These are phyloP conservation scores for Cephalotrichum gorgonifer DNA, from an alignment of 2,329 filamentous ascomycete genomes.

Conservation along the genomic window DNA sequence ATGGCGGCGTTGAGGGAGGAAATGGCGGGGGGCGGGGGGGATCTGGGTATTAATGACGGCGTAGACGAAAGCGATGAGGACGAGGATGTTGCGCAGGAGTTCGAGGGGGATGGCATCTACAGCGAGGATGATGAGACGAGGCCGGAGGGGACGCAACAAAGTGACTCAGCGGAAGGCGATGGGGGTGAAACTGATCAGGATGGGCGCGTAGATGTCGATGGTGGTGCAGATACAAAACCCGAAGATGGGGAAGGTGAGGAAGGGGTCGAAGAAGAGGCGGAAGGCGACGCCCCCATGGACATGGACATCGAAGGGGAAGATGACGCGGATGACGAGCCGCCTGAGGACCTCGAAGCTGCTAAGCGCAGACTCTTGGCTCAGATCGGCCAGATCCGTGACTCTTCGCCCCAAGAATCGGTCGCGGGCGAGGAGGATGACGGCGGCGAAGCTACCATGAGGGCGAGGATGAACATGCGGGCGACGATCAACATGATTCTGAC, in stretches of 20 bases:
- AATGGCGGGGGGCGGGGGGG: conserved; percentile 23
- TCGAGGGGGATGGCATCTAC: conserved; percentile 14
- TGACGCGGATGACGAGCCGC: conserved; percentile 13
- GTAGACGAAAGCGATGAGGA: conserved; percentile 33
- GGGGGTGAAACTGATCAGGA: background rate
- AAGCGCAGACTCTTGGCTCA: conserved; percentile 36
- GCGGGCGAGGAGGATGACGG: conserved; percentile 16
- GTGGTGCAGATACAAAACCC: background rate
- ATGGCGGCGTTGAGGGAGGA: conserved; percentile 36
- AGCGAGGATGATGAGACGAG: conserved; percentile 17
- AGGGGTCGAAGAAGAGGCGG: conserved; percentile 11
- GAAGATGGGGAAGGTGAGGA: conserved; percentile 10
- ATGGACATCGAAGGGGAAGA: conserved; percentile 14
- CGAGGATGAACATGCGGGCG: conserved; percentile 45
- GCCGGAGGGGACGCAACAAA: conserved; percentile 6
- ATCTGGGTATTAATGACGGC: conserved; percentile 31
- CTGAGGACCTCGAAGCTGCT: conserved; percentile 31
- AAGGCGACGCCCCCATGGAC: conserved; percentile 4
- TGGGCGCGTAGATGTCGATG: background rate
- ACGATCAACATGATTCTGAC: conserved; percentile 89
- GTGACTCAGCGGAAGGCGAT: conserved; percentile 8
- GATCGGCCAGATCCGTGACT: conserved; percentile 19
- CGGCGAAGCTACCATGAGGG: conserved; percentile 17
- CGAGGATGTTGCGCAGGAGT: conserved; percentile 21
- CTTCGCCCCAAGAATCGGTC: conserved; percentile 4